phyloP scores from a whole-genome alignment of 805 yeast genomes.

The Clavispora santaluciae region DNA sequence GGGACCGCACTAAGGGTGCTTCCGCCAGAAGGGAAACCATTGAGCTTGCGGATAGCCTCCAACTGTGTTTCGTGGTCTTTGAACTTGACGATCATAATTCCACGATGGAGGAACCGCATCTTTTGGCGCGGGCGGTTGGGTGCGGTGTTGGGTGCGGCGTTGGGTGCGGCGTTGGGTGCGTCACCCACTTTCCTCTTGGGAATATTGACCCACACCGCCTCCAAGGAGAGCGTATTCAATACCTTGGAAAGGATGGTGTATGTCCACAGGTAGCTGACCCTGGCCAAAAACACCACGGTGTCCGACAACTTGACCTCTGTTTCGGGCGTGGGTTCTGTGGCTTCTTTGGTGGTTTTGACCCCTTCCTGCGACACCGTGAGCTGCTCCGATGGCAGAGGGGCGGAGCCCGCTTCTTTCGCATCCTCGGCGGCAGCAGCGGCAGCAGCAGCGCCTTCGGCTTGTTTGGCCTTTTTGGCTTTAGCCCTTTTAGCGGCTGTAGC shows the following conservation, averaged over 20 bases:
- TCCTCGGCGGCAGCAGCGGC: too few relatives aligned
- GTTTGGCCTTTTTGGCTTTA: too few relatives aligned
- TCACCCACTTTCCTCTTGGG: slow-evolving; percentile 49
- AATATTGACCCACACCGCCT: slow-evolving; percentile 55
- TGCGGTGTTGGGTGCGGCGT: too few relatives aligned
- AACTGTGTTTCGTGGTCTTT: slow-evolving; percentile 57
- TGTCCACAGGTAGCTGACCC: slow-evolving; percentile 49
- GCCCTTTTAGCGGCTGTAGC: too few relatives aligned
- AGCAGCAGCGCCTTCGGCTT: too few relatives aligned
- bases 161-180: too few relatives aligned
- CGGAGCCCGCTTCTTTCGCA: too few relatives aligned
- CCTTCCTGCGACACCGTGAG: too few relatives aligned
- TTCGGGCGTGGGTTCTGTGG: slow-evolving; percentile 21
- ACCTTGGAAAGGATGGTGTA: slow-evolving; percentile 41
- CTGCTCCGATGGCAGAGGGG: too few relatives aligned
- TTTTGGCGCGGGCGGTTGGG: too few relatives aligned
- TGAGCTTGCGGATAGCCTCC: slow-evolving; percentile 65
- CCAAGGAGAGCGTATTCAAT: slow-evolving; percentile 36
- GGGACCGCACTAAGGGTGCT: background rate
- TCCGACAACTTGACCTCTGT: background rate
- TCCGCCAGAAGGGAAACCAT: slow-evolving; percentile 41
- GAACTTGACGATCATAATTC: slow-evolving; percentile 62
- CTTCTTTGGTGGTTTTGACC: slow-evolving; percentile 5
- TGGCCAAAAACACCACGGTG: slow-evolving; percentile 48
- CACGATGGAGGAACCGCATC: slow-evolving; percentile 46